Evolutionary conservation across 2,329 filamentous ascomycete genomes (phyloP).

Genomic region (Setomelanomma holmii): DNA sequence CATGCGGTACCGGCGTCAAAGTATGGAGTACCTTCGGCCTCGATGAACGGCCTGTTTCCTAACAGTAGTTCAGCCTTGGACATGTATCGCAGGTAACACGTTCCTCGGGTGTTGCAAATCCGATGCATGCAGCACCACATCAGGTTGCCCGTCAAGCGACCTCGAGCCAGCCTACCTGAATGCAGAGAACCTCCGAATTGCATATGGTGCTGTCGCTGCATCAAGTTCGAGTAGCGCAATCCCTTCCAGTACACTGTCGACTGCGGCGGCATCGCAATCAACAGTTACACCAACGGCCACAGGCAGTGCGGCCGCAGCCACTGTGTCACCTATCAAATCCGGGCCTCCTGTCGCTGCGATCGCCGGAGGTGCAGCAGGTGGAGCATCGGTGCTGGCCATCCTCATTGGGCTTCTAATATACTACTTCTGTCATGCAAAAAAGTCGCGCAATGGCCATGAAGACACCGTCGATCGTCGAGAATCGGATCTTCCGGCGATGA

Average conservation of each 20-base stretch:
- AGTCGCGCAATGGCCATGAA: constrained; percentile 11
- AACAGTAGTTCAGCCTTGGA: constrained; percentile 37
- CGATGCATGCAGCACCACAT: constrained; percentile 42
- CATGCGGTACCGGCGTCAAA: constrained; percentile 31
- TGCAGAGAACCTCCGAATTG: constrained; percentile 14
- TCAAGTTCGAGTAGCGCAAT: neutral
- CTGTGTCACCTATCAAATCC: constrained; percentile 1
- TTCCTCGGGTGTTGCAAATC: constrained; percentile 51
- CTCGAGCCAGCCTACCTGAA: constrained; percentile 31
- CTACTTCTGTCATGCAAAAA: constrained; percentile 19
- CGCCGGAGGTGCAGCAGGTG: constrained; percentile 32
- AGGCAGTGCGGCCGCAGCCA: neutral
- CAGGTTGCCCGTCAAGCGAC: constrained; percentile 32
- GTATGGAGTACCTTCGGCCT: neutral
- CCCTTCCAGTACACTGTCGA: constrained; percentile 3
- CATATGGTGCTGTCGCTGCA: constrained; percentile 21
- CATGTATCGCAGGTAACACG: constrained; percentile 35
- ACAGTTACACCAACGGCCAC: constrained; percentile 2
- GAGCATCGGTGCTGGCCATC: constrained; percentile 20
- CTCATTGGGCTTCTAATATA: constrained; percentile 25
- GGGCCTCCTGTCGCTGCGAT: constrained; percentile 25
- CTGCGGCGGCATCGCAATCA: neutral
- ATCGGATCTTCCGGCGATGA: constrained; percentile 10
- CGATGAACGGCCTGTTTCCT: too few relatives aligned
- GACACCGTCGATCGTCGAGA: constrained; percentile 5